Base-by-base conservation (phyloP, 2,329 filamentous ascomycete genomes). In the Penicillium janthinellum region DNA sequence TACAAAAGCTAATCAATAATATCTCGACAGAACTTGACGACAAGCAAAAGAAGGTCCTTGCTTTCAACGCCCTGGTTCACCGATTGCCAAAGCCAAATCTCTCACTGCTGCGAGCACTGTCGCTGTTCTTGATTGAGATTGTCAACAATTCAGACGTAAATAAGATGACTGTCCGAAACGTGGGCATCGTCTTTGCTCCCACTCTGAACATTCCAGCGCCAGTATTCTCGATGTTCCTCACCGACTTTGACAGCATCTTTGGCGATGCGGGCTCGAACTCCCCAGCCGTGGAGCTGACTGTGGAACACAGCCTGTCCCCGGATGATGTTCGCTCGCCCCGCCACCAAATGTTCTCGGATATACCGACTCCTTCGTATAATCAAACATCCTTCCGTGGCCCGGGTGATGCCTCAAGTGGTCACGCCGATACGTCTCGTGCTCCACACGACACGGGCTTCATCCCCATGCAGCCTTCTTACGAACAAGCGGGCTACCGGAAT, bases 131-230 rank as follows among this genome's bases (percentile, higher is more conserved):
- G 68, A 91, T 96, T 72, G 89, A 90, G 70, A 94, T 99, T 69
- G 92, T 97, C 71, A 92, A 95, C 76, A 92, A 97, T 68, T 83
- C 92, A 6, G 88, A 91, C 68, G 82, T 90, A 63, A 99, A 99
- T 81, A 98, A 97, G 82, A 99, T 99, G 95, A 97, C 91, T 11
- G 91, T 97, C 55, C 88, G 94, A 66, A 99, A 99, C 71, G 91
- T 99, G 56, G 94, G 95, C 64, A 98, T 99, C 68, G 94, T 99
- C 58, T 99, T 99, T 76, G 96, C 95, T 15, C 95, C 95, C 0
- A 98, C 95, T 0, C 84, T 99, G 56, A 98, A 98, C 75, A 96
- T 99, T 45, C 94, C 95, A 0, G 92, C 92, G 0, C 93, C 94
- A 0, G 89, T 99, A 11, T 97, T 99, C 74, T 92, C 93, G 3